Evolutionary conservation across 257 asterid genomes (phyloP), one percentile per base, ranked within the genome.

Genomic region (Lycium ferocissimum): DNA sequence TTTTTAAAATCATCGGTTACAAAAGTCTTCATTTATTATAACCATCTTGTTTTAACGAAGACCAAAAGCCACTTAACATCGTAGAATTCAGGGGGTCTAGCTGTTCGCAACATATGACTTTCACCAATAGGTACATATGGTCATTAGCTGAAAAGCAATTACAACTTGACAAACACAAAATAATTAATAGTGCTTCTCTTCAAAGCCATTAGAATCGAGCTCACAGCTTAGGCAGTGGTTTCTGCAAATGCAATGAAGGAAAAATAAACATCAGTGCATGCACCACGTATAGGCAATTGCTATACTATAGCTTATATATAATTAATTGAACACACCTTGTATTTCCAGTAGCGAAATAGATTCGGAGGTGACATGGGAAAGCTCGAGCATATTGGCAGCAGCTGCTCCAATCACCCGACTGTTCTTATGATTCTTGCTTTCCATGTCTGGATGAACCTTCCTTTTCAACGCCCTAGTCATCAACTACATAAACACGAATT

Each of bases 381-480:
- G 61, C 13, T 67, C 62, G 20, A 83, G 85, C 83, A 83, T 86
- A 37, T 49, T 83, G n/a, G 86, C 26, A 35, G 61, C 59, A 6
- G 56, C 57, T 9, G 79, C 79, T 70, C 38, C 81, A 20, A 49
- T 53, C 9, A 5, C 49, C 45, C 12, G 47, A 76, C 65, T 76
- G 82, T 53, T 53, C 49, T 53, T 78, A 53, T 83, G 72, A 65
- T 80, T 66, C 80, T 86, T 89, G 43, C 69, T 80, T 66, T 81
- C 91, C 56, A 86, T 58, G 45, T 92, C 95, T 0, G 97, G 97
- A 72, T 94, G 97, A 83, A 94, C 86, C 92, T 94, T 94, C 85
- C 87, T 91, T 87, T 85, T 93, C 93, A 93, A 67, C 92, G 92
- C 91, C 89, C 87, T 91, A 69, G 93, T 86, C 89, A 93, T 87